These are phyloP conservation scores for Suaeda aralocaspica DNA, from an alignment of 148 eudicot genomes.

Conservation along the genomic window DNA sequence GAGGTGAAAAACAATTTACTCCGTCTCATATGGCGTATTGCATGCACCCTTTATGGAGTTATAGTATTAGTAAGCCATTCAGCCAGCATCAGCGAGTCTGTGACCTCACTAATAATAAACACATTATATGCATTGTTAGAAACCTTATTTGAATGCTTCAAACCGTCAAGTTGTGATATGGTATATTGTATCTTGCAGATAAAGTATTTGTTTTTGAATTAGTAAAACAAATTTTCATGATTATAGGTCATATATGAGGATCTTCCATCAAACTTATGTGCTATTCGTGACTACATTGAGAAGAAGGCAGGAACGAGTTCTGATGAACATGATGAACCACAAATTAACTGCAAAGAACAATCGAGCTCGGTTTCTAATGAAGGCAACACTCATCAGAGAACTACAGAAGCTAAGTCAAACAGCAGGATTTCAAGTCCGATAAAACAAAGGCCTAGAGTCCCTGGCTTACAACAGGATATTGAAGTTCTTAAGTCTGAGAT, in stretches of 20 bases:
- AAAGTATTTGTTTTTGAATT: too few species aligned
- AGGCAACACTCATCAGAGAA: constrained; percentile 7
- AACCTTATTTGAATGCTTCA: too few species aligned
- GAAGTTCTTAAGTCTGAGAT: constrained; percentile 87
- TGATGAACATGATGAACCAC: constrained; percentile 31
- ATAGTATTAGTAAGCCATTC: too few species aligned
- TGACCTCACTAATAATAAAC: too few species aligned
- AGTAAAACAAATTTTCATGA: not conserved
- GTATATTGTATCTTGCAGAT: too few species aligned
- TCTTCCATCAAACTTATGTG: constrained; percentile 95
- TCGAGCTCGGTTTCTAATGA: constrained; percentile 25
- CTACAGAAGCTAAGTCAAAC: constrained; percentile 14
- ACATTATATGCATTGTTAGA: too few species aligned
- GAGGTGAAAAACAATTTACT: too few species aligned
- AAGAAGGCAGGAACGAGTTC: constrained; percentile 37
- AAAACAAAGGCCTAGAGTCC: constrained; percentile 65
- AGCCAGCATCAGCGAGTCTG: too few species aligned
- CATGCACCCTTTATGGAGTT: too few species aligned
- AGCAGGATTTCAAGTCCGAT: constrained; percentile 33
- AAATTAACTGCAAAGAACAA: constrained; percentile 25
- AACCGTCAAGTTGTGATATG: too few species aligned
- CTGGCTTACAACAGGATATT: constrained; percentile 77
- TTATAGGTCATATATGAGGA: constrained; percentile 88
- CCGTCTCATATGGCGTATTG: too few species aligned
- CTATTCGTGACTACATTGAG: constrained; percentile 82